A percentile compares a stretch with the other conserved stretches of the same genome.
Evolutionary conservation across 2,329 filamentous ascomycete genomes (phyloP).

Genomic region (Blastomyces gilchristii): DNA sequence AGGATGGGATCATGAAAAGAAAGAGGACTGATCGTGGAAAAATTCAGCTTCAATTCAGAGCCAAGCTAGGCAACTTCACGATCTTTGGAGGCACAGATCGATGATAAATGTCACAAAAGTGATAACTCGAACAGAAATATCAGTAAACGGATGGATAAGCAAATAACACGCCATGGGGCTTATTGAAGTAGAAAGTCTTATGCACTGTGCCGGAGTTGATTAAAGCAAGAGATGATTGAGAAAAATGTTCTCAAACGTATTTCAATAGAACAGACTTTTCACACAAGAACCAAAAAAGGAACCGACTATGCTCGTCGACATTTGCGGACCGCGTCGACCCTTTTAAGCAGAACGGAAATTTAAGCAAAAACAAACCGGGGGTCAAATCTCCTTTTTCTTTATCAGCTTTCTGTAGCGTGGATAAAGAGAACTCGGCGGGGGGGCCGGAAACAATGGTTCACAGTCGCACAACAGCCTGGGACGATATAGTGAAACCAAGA

Average conservation of each 20-base stretch:
- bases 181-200: background rate
- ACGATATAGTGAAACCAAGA: too few species aligned
- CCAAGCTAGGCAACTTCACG: background rate
- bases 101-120: background rate
- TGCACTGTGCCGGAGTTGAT: background rate
- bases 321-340: too few species aligned
- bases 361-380: too few species aligned
- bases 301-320: too few species aligned
- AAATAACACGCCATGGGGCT: background rate
- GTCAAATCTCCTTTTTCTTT: too few species aligned
- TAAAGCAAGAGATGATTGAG: background rate
- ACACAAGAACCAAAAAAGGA: background rate
- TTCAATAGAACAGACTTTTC: background rate
- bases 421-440: too few species aligned
- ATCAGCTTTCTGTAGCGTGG: too few species aligned
- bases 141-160: background rate
- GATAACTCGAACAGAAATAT: background rate
- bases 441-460: too few species aligned
- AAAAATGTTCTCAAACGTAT: background rate
- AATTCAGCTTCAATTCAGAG: background rate
- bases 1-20: background rate
- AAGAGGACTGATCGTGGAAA: background rate
- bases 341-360: too few species aligned
- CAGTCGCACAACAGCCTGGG: too few species aligned
- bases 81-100: too few species aligned